Conservation (phyloP, 257 asterid species). For the Fraxinus quadrangulata region DNA sequence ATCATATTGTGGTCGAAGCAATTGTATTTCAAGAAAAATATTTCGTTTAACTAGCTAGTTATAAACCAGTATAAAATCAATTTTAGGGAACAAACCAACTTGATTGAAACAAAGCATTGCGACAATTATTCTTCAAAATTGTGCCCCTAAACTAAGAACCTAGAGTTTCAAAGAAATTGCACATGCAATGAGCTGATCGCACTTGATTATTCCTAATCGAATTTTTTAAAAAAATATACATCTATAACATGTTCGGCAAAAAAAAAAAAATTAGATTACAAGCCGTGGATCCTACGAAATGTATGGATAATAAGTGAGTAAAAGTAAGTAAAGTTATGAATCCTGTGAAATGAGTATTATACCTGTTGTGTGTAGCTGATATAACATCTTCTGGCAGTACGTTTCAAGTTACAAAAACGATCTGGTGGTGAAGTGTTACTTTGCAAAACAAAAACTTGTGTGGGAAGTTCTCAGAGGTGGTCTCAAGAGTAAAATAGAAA, state of each 20-base stretch:
- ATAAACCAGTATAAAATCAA: not conserved
- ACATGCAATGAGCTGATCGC: not conserved
- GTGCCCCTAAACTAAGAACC: not conserved
- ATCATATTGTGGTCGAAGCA: slow-evolving; percentile 7
- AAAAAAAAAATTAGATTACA: too few relatives aligned
- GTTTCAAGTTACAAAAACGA: slow-evolving; percentile 75
- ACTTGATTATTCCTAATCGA: not conserved
- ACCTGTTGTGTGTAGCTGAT: slow-evolving; percentile 20
- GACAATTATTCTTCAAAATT: not conserved
- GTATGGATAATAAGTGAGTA: too few relatives aligned
- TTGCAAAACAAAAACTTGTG: slow-evolving; percentile 85
- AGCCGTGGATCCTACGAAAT: too few relatives aligned
- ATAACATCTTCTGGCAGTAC: slow-evolving; percentile 56
- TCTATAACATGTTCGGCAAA: too few relatives aligned
- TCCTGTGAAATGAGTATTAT: too few relatives aligned
- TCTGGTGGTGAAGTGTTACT: slow-evolving; percentile 91
- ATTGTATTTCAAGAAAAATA: not conserved
- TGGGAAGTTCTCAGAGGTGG: slow-evolving; percentile 93
- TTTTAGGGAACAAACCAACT: slow-evolving; percentile 6
- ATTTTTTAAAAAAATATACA: too few relatives aligned
- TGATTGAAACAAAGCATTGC: slow-evolving; percentile 3
- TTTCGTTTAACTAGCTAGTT: not conserved
- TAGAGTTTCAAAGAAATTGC: not conserved
- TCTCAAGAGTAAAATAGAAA: slow-evolving; percentile 84
- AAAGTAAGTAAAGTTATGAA: not conserved